phyloP scores from a whole-genome alignment of 2,329 filamentous ascomycete genomes.

The Colletotrichum sp. region DNA sequence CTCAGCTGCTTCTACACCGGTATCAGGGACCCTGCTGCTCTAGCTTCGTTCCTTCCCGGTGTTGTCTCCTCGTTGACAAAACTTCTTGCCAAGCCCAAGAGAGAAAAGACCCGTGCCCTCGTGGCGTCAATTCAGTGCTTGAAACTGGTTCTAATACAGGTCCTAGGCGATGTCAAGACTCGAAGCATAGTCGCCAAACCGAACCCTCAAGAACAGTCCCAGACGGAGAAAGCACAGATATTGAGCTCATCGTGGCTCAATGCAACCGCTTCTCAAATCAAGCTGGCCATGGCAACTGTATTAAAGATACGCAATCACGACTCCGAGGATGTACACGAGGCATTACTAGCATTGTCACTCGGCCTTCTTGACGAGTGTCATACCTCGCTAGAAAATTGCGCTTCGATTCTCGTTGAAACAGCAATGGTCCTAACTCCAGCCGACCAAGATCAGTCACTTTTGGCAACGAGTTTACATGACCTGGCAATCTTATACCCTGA shows the following conservation, averaged over 20 bases:
- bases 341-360: constrained; percentile 75
- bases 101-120: constrained; percentile 64
- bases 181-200: constrained; percentile 46
- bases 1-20: constrained; percentile 66
- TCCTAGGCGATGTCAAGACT: constrained; percentile 63
- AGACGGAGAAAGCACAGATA: constrained; percentile 39
- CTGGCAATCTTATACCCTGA: constrained; percentile 67
- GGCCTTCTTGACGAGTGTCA: constrained; percentile 80
- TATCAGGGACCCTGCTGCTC: constrained; percentile 73
- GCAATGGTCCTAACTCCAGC: constrained; percentile 71
- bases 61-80: constrained; percentile 83
- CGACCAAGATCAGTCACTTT: constrained; percentile 39
- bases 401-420: constrained; percentile 79
- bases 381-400: constrained; percentile 71
- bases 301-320: constrained; percentile 77
- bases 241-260: constrained; percentile 71
- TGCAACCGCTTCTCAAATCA: constrained; percentile 81
- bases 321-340: constrained; percentile 69
- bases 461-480: constrained; percentile 60
- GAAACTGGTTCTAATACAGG: constrained; percentile 55
- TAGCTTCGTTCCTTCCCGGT: constrained; percentile 87
- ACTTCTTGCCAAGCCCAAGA: constrained; percentile 71
- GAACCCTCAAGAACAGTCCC: not conserved
- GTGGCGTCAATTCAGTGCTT: constrained; percentile 65
- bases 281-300: constrained; percentile 79